A percentile compares a stretch with the other conserved stretches of the same genome.
Evolutionary conservation across 2,329 filamentous ascomycete species (phyloP).

Genomic region (Calycina marina): DNA sequence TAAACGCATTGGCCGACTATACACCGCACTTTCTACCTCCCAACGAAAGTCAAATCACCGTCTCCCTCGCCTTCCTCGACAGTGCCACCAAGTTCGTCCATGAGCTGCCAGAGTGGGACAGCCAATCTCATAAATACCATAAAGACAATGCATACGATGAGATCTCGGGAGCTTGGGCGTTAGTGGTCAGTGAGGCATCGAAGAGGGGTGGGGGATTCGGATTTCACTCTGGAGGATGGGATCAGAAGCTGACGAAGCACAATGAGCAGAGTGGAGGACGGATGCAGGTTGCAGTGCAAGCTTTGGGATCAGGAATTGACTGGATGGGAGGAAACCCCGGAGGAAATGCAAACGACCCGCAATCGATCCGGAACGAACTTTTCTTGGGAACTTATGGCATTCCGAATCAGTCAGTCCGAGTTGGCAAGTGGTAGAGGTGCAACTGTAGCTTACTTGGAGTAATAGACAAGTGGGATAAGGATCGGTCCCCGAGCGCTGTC

Average conservation of each 20-base stretch:
- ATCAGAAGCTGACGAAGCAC: conserved; percentile 73
- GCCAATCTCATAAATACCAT: conserved; percentile 74
- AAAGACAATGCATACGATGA: conserved; percentile 96
- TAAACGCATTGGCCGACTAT: conserved; percentile 85
- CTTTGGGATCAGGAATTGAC: conserved; percentile 58
- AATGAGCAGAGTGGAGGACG: conserved; percentile 75
- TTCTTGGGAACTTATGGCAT: conserved; percentile 43
- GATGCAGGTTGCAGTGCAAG: conserved; percentile 64
- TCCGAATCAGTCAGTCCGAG: conserved; percentile 35
- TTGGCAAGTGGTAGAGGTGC: conserved; percentile 49
- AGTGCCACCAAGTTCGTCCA: conserved; percentile 84
- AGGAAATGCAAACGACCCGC: conserved; percentile 26
- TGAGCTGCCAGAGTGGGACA: conserved; percentile 79
- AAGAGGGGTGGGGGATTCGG: conserved; percentile 86
- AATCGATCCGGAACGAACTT: conserved; percentile 47
- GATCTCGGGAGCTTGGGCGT: conserved; percentile 81
- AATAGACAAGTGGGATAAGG: too few relatives aligned
- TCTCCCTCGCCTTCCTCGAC: conserved; percentile 77
- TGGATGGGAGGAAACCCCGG: conserved; percentile 48
- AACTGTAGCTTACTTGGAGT: too few relatives aligned
- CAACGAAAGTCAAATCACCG: conserved; percentile 68
- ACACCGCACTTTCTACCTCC: conserved; percentile 92
- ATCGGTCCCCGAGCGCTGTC: too few relatives aligned
- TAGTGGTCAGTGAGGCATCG: conserved; percentile 79
- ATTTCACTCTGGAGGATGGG: conserved; percentile 83